Evolutionary conservation across 305 asterid genomes (phyloP).

Genomic region (Fraxinus platypoda): DNA sequence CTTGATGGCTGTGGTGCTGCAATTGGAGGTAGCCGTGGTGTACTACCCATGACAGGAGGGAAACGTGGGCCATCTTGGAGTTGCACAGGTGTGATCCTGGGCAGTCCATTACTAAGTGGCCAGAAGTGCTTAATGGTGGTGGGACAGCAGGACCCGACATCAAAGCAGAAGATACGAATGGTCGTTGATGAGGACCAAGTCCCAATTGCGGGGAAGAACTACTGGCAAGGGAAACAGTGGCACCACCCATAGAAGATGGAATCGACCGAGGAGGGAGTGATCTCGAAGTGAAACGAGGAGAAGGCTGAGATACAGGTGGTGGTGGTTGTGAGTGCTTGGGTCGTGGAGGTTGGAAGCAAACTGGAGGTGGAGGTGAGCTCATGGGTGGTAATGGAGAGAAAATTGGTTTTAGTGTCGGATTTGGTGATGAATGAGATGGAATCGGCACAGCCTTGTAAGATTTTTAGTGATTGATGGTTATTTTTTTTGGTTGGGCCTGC

Average conservation of each 20-base stretch:
- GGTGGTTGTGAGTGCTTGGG: too few species aligned
- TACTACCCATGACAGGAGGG: slow-evolving; percentile 53
- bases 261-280: slow-evolving; percentile 67
- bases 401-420: too few species aligned
- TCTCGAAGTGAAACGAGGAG: slow-evolving; percentile 55
- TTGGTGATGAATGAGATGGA: too few species aligned
- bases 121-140: slow-evolving; percentile 34
- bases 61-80: slow-evolving; percentile 52
- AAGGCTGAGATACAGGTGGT: slow-evolving; percentile 58
- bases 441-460: too few species aligned
- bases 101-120: slow-evolving; percentile 67
- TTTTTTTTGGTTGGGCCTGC: too few species aligned
- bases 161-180: slow-evolving; percentile 46
- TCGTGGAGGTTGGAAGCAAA: too few species aligned
- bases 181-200: slow-evolving; percentile 58
- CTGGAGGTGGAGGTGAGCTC: too few species aligned
- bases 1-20: slow-evolving; percentile 57
- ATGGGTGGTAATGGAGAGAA: too few species aligned
- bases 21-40: slow-evolving; percentile 43
- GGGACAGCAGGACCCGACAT: slow-evolving; percentile 44
- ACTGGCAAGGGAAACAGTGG: slow-evolving; percentile 32
- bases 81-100: slow-evolving; percentile 44
- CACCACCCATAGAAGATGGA: slow-evolving; percentile 53
- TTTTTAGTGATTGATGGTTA: too few species aligned
- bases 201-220: slow-evolving; percentile 37